Base-by-base conservation (phyloP, 108 stramenopile species). In the Pinguiococcus pyrenoidosus region DNA sequence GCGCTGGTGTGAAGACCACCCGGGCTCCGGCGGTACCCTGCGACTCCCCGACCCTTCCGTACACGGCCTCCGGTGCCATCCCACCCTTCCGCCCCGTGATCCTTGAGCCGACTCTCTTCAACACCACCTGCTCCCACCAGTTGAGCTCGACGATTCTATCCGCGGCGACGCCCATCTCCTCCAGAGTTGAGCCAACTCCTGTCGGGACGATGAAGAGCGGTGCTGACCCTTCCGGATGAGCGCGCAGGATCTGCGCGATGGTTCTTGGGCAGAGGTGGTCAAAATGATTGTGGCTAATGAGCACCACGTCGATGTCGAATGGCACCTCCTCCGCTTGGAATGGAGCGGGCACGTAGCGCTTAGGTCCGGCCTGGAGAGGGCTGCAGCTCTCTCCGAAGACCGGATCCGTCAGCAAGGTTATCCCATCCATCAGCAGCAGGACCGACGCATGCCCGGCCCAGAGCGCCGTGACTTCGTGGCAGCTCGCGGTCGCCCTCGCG, bases 1-100 rank as follows among this genome's bases (percentile, higher is more conserved):
- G 83, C 2, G 83, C 72, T 13, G 91, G 91, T 18, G 77, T 71
- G 56, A 82, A 83, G 0, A 84, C 83, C 22, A 85, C 37, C 23
- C n/a, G n/a, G n/a, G n/a, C n/a, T n/a, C n/a, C n/a, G n/a, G n/a
- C n/a, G n/a, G n/a, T n/a, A n/a, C n/a, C n/a, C n/a, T n/a, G n/a
- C n/a, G n/a, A n/a, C n/a, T n/a, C n/a, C n/a, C n/a, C n/a, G n/a
- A n/a, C n/a, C n/a, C n/a, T n/a, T n/a, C n/a, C n/a, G n/a, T n/a
- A n/a, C n/a, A n/a, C n/a, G n/a, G n/a, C n/a, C n/a, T n/a, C n/a
- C n/a, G n/a, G n/a, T n/a, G n/a, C n/a, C n/a, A n/a, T n/a, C n/a
- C n/a, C n/a, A n/a, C n/a, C n/a, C n/a, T n/a, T n/a, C n/a, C n/a
- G n/a, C n/a, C n/a, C n/a, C 10, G 49, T 47, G 21, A 51, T 27